Base-by-base conservation (phyloP, 2,329 filamentous ascomycete genomes). In the Beauveria asiatica region DNA sequence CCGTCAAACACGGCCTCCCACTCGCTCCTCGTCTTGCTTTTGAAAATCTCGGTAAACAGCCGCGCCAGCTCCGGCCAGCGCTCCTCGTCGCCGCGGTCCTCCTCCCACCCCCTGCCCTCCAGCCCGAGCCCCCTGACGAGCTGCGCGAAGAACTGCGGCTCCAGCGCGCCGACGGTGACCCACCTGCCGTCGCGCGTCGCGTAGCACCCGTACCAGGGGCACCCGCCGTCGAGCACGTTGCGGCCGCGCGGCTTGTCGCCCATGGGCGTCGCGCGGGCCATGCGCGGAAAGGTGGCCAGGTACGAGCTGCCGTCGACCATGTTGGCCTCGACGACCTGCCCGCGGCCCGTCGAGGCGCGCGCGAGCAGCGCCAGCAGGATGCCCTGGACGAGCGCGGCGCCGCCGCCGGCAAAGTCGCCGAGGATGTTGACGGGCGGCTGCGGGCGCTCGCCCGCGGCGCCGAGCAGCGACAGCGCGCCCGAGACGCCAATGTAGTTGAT, bases 401-500 rank as follows among this genome's bases (percentile, higher is more conserved):
- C 93, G 21, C 93, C 93, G 37, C 92, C 93, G 0, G 90, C 94
- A 66, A 97, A 97, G 71, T 97, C 93, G 0, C 85, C 93, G 1
- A 97, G 76, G 19, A 97, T 80, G 68, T 97, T 97, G 6, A 79
- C 84, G 0, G 94, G 94, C 19, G 92, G 82, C 63, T 88, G 86
- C 1, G 93, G 93, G 64, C 83, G 85, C 69, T 87, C 83, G 17
- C 79, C 81, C 30, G 77, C 76, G 0, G 88, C 79, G 1, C 93
- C 93, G 3, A 97, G 82, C 74, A 96, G 78, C 0, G 82, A 81
- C 30, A 97, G 75, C 1, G 89, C 87, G 0, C 93, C 93, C 0
- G 88, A 89, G 0, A 96, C 90, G 53, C 92, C 90, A 46, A 97
- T 87, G 74, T 97, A 97, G 70, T 97, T 97, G 72, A 97, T 96